Base-by-base conservation (phyloP, 2,329 filamentous ascomycete species). In the Myrmaecium sp. region DNA sequence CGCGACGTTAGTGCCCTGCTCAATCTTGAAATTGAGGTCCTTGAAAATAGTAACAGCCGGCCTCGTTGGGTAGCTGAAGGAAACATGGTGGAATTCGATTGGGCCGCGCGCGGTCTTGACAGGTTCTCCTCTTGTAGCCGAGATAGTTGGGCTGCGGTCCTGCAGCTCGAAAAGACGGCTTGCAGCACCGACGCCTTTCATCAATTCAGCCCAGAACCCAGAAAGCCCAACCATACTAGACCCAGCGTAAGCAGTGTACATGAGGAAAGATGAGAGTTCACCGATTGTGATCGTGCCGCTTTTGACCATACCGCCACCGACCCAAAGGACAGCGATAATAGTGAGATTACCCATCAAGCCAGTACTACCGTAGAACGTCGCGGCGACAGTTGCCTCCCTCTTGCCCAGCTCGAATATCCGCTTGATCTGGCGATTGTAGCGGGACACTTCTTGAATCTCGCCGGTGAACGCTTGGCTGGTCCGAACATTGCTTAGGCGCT, bases 171-270 rank as follows among this genome's bases (percentile, higher is more conserved):
- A 98, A 1, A 98, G 63, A 33, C 89, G 77, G 43, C 78, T 92
- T n/a, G 89, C 89, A 21, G 89, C 89, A 42, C 91, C 89, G 4
- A 93, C 86, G 21, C 91, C 91, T 53, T 98, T 98, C 89, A 98
- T 98, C 34, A 98, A 64, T 49, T 98, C 89, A 0, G 84, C 93
- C 54, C 94, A 98, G 56, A 98, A 98, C 30, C 80, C 82, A 4
- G 83, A 93, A 2, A 98, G 62, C 4, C 89, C 89, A 40, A 95
- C 93, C 36, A 98, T 68, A 52, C 81, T 92, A 25, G 80, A 89
- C 11, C 72, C 72, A 28, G 72, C 72, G 40, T 75, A 95, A 3
- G 81, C 86, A 3, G 84, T 92, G 52, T 95, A 98, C 86, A 98
- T 95, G 58, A 98, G 68, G 54, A 98, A 98, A 0, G 83, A 92